Conservation (phyloP, 331 rosid genomes). For the Malus hybrid region DNA sequence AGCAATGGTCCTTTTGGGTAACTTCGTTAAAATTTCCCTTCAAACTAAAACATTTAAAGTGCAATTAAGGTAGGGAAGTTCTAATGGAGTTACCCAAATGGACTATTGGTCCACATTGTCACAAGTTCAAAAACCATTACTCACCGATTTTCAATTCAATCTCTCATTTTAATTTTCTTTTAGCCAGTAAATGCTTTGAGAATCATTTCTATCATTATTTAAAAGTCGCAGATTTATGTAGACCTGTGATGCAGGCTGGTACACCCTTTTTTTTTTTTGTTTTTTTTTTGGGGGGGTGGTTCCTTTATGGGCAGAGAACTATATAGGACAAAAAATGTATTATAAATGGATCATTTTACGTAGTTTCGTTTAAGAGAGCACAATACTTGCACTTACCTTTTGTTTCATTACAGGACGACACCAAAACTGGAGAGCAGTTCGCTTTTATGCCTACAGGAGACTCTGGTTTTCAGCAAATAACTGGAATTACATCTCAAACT, state of each 20-base stretch:
- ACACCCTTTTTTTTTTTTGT: too few species aligned
- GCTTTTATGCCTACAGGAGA: slow-evolving; percentile 44
- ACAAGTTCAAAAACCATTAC: too few species aligned
- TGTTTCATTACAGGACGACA: slow-evolving; percentile 45
- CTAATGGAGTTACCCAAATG: too few species aligned
- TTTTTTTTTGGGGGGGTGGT: not conserved
- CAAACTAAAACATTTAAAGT: too few species aligned
- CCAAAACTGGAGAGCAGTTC: slow-evolving; percentile 50
- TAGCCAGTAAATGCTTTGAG: not conserved
- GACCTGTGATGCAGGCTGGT: not conserved
- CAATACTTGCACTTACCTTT: slow-evolving; percentile 9
- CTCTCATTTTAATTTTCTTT: not conserved
- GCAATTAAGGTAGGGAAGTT: too few species aligned
- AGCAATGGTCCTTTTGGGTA: too few species aligned
- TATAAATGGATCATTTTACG: not conserved
- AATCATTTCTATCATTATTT: not conserved
- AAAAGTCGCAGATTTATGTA: not conserved
- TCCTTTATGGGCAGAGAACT: not conserved
- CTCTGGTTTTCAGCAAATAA: slow-evolving; percentile 43
- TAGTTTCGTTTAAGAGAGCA: not conserved
- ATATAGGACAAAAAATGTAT: not conserved
- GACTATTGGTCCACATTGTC: too few species aligned
- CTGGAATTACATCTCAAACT: slow-evolving; percentile 46
- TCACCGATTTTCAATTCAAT: too few species aligned
- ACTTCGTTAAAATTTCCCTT: too few species aligned